Base-by-base conservation (phyloP, 1,284 basidiomycete species). In the Entoloma clypeatum region DNA sequence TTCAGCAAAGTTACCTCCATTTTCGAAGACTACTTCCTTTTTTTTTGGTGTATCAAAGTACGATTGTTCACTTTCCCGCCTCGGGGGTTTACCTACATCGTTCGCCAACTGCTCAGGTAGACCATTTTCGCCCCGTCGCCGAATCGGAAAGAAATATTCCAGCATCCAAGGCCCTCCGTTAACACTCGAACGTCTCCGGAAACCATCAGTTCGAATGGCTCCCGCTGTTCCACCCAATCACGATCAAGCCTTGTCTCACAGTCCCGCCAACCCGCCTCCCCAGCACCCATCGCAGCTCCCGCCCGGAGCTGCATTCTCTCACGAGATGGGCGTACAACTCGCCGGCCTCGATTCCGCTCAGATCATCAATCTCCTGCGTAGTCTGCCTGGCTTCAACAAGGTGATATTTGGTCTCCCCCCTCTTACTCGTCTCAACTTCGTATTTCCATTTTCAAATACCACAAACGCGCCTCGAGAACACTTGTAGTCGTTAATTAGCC, bases 351-450 rank as follows among this genome's bases (percentile, higher is more conserved):
- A 72, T 56, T 64, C 69, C 25, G 65, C 62, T 39, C 75, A 77
- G 57, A 65, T 80, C 39, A 65, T 79, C 58, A 67, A 61, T 34
- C 55, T 80, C 11, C 61, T 80, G 21, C 69, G 72, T 43, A 66
- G 68, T 39, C 55, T 78, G 17, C 73, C 76, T 9, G 61, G 71
- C 21, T 69, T 74, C 50, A 62, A 54, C 44, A 69, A 72, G 62
- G 70, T 76, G 54, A 58, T 50, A 32, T 46, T 43, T 39, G 36
- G 26, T 27, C 25, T 39, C 36, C 28, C 44, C 25, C 36, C 27
- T 23, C 36, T 35, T 39, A 27, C 38, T 25, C 41, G 40, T 43
- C 37, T 29, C 13, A 18, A 8, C 7, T 26, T 16, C 38, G 22
- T 11, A 19, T 44, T 44, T 25, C 33, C 30, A 17, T 45, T 39